These are phyloP conservation scores for Casuarina cunninghamiana DNA, from an alignment of 306 rosid species.

Conservation along the genomic window DNA sequence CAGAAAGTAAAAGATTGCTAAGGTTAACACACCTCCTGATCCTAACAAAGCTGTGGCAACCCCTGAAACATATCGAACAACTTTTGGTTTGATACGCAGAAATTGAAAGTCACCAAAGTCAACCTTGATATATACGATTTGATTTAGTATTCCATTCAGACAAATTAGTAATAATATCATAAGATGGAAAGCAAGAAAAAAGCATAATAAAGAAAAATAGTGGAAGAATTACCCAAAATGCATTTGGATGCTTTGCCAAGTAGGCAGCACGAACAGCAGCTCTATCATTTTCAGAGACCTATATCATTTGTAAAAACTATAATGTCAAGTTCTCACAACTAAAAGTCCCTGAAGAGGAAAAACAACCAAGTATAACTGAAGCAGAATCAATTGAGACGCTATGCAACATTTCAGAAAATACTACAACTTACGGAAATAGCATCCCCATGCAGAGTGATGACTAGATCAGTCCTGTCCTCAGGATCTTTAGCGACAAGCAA, in stretches of 20 bases:
- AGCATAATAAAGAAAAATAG: slow-evolving; percentile 28
- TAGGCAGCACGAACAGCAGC: slow-evolving; percentile 69
- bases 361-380: neutral
- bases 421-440: slow-evolving; percentile 70
- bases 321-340: slow-evolving; percentile 26
- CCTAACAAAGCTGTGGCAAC: slow-evolving; percentile 90
- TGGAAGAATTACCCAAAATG: slow-evolving; percentile 76
- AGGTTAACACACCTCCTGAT: slow-evolving; percentile 84
- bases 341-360: slow-evolving; percentile 9
- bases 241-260: slow-evolving; percentile 85
- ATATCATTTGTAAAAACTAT: slow-evolving; percentile 18
- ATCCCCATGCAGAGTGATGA: slow-evolving; percentile 84
- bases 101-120: slow-evolving; percentile 97
- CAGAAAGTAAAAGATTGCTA: slow-evolving; percentile 4
- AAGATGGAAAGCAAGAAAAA: neutral
- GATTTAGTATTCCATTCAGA: slow-evolving; percentile 18
- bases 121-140: slow-evolving; percentile 61
- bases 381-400: slow-evolving; percentile 3
- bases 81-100: slow-evolving; percentile 79
- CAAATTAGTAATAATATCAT: neutral
- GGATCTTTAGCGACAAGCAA: slow-evolving; percentile 89
- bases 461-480: slow-evolving; percentile 88
- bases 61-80: slow-evolving; percentile 76
- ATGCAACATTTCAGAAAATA: slow-evolving; percentile 15
- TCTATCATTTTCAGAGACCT: slow-evolving; percentile 76